Evolutionary conservation across 495 filamentous ascomycete genomes (phyloP).

Genomic region (Trichodelitschia bisporula): DNA sequence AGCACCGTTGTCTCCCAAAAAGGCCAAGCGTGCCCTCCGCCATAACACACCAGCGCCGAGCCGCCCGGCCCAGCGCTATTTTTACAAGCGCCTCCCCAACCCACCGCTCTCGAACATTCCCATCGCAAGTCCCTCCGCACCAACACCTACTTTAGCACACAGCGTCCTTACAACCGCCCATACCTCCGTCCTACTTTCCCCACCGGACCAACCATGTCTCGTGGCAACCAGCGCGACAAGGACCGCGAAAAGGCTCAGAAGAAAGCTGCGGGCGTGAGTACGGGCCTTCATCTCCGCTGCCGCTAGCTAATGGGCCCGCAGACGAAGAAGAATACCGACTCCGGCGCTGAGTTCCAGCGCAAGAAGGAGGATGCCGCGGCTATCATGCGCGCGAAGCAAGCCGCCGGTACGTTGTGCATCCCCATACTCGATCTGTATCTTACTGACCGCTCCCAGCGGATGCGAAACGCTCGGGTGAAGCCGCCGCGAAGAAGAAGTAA

Average conservation of each 20-base stretch:
- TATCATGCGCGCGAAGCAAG: constrained; percentile 83
- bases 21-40: too few species aligned
- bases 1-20: too few species aligned
- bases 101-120: too few species aligned
- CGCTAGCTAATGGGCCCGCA: constrained; percentile 14
- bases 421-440: constrained; percentile 2
- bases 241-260: constrained; percentile 63
- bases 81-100: too few species aligned
- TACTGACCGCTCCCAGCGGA: constrained; percentile 4
- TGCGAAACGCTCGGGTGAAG: constrained; percentile 5
- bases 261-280: constrained; percentile 27
- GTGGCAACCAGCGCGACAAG: constrained; percentile 83
- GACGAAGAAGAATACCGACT: constrained; percentile 37
- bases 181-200: too few species aligned
- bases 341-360: constrained; percentile 42
- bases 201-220: constrained; percentile 60
- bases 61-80: too few species aligned
- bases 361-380: constrained; percentile 53
- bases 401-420: constrained; percentile 30
- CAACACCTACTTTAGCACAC: too few species aligned
- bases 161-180: too few species aligned
- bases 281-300: constrained; percentile 3
- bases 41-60: too few species aligned
- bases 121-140: too few species aligned
- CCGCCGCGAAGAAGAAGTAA: constrained; percentile 5